Evolutionary conservation across 805 yeast genomes (phyloP).

Genomic region (Candida easanensis): DNA sequence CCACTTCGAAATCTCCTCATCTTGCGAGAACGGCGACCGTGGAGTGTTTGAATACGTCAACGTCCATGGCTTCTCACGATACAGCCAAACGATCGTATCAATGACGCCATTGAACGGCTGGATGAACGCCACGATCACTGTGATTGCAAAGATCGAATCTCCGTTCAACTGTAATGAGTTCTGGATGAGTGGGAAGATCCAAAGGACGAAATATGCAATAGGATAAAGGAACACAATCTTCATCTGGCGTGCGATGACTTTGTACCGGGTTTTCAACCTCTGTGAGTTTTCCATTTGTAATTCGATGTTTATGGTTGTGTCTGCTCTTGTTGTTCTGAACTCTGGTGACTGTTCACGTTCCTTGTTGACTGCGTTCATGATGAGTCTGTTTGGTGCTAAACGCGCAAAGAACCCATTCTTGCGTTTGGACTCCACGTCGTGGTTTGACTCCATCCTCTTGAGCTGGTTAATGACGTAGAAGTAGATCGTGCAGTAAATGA

Average conservation of each 20-base stretch:
- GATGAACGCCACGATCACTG: conserved; percentile 66
- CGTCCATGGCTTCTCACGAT: conserved; percentile 80
- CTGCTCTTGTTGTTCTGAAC: conserved; percentile 3
- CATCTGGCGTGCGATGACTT: conserved; percentile 72
- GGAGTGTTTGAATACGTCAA: conserved; percentile 33
- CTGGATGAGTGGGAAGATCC: conserved; percentile 77
- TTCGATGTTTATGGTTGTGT: conserved; percentile 20
- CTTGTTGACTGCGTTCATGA: conserved; percentile 3
- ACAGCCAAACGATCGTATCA: conserved; percentile 71
- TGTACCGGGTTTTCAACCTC: conserved; percentile 58
- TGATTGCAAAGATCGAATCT: conserved; percentile 61
- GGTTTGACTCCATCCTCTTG: conserved; percentile 18
- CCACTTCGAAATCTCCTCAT: conserved; percentile 34
- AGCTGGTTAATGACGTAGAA: conserved; percentile 61
- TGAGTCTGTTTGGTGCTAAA: background rate
- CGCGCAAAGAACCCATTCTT: background rate
- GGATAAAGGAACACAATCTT: conserved; percentile 82
- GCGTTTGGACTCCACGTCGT: background rate
- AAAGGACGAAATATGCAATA: conserved; percentile 69
- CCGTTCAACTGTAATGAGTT: conserved; percentile 52
- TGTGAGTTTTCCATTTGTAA: conserved; percentile 27
- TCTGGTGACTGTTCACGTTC: background rate
- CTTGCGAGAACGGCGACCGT: conserved; percentile 19
- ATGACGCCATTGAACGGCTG: conserved; percentile 80
- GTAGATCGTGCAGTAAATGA: conserved; percentile 69